A percentile compares a stretch with the other conserved stretches of the same genome.
These are phyloP conservation scores for Diplodia intermedia DNA, from an alignment of 2,329 filamentous ascomycete species.

Conservation along the genomic window DNA sequence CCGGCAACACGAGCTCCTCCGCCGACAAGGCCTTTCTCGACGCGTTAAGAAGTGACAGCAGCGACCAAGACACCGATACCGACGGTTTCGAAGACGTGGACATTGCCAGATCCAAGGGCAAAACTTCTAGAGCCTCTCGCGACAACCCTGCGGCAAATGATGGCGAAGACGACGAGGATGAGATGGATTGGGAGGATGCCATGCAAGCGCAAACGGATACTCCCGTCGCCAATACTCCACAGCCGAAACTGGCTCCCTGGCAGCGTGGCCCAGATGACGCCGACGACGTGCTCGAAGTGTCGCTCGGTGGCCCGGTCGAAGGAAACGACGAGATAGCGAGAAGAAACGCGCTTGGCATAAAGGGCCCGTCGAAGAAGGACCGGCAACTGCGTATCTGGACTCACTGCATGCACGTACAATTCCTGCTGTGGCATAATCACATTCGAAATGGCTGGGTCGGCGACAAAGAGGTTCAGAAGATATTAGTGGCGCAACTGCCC, in stretches of 20 bases:
- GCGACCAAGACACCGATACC: conserved; percentile 16
- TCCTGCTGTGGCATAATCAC: conserved; percentile 87
- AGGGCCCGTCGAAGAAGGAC: conserved; percentile 85
- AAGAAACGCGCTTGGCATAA: conserved; percentile 68
- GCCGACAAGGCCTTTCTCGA: conserved; percentile 31
- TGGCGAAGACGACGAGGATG: conserved; percentile 35
- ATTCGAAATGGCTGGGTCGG: conserved; percentile 57
- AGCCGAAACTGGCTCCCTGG: conserved; percentile 11
- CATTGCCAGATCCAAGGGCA: neutral
- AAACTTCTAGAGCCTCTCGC: neutral
- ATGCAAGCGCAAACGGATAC: conserved; percentile 44
- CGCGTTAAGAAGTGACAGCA: conserved; percentile 14
- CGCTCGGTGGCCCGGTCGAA: conserved; percentile 19
- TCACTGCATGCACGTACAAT: conserved; percentile 88
- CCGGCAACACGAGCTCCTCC: conserved; percentile 2
- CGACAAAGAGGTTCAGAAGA: conserved; percentile 45
- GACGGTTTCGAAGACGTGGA: conserved; percentile 27
- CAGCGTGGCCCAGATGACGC: conserved; percentile 32
- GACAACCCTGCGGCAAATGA: neutral
- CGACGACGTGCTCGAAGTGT: conserved; percentile 39
- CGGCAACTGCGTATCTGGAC: conserved; percentile 77
- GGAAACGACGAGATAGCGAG: conserved; percentile 33
- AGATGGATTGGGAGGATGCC: conserved; percentile 51
- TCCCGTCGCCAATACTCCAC: neutral
- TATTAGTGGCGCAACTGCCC: conserved; percentile 42